Percentiles rank a stretch among this genome's conserved stretches.
Evolutionary conservation across 225 moss, liverwort and hornwort species (phyloP).

Genomic region (Anthoceros angustus): DNA sequence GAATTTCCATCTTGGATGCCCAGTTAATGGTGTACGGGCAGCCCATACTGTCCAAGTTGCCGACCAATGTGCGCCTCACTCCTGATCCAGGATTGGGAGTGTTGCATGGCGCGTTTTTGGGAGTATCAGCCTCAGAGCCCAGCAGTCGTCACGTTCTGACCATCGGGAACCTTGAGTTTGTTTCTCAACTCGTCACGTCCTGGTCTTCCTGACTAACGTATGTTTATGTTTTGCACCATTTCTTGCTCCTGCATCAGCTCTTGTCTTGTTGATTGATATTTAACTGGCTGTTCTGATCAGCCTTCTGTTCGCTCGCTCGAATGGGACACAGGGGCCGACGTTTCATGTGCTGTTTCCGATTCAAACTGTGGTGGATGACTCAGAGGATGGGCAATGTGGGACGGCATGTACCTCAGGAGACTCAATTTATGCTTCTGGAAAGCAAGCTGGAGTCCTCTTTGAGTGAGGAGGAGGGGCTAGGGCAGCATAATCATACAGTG

Average conservation of each 20-base stretch:
- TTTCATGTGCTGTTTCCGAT: conserved; percentile 90
- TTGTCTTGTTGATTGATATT: not conserved
- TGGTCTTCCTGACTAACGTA: not conserved
- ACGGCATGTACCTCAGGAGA: conserved; percentile 58
- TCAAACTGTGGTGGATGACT: conserved; percentile 99
- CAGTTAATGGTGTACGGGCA: conserved; percentile 16
- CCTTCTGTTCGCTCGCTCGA: not conserved
- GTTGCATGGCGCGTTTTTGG: conserved; percentile 24
- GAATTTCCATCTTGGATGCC: conserved; percentile 22
- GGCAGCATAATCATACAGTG: conserved; percentile 22
- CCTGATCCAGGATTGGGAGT: not conserved
- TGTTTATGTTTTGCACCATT: not conserved
- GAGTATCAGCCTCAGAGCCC: conserved; percentile 22
- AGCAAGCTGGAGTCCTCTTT: conserved; percentile 11
- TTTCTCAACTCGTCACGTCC: not conserved
- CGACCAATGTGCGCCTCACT: conserved; percentile 22
- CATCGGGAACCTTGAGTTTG: conserved; percentile 30
- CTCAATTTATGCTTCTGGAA: conserved; percentile 76
- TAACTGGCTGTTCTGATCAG: not conserved
- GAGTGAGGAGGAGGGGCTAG: conserved; percentile 7
- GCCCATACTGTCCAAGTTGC: conserved; percentile 19
- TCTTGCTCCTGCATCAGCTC: not conserved
- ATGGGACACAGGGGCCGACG: conserved; percentile 32
- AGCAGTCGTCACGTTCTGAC: conserved; percentile 18
- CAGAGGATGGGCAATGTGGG: conserved; percentile 78